Percentiles rank a stretch among this genome's conserved stretches.
phyloP scores from a whole-genome alignment of 2,329 filamentous ascomycete species.

The Zymoseptoria crescenta region DNA sequence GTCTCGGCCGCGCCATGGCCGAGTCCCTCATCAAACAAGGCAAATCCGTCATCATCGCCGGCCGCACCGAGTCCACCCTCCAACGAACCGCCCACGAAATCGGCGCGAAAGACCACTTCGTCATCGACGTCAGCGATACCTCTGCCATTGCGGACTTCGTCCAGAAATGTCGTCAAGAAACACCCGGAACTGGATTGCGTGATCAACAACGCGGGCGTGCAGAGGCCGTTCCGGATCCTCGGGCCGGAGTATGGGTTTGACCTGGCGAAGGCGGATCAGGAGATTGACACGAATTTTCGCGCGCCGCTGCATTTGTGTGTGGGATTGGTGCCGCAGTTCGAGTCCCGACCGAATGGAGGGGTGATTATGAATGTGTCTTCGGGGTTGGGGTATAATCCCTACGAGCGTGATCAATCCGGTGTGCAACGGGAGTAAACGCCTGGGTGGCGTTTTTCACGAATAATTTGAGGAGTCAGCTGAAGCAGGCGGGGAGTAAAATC shows the following conservation, averaged over 20 bases:
- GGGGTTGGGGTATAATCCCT: slow-evolving; percentile 47
- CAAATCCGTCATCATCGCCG: slow-evolving; percentile 47
- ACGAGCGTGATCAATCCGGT: slow-evolving; percentile 48
- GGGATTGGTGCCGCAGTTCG: slow-evolving; percentile 44
- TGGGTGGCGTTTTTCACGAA: slow-evolving; percentile 52
- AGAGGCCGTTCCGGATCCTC: slow-evolving; percentile 45
- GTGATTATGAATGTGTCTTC: slow-evolving; percentile 50
- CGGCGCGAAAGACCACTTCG: slow-evolving; percentile 44
- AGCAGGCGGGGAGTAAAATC: slow-evolving; percentile 33
- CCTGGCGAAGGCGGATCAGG: slow-evolving; percentile 46
- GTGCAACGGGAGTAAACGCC: slow-evolving; percentile 53
- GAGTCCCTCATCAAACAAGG: slow-evolving; percentile 40
- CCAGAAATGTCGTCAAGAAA: slow-evolving; percentile 37
- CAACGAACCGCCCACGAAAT: slow-evolving; percentile 37
- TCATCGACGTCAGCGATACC: slow-evolving; percentile 44
- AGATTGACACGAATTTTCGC: slow-evolving; percentile 52
- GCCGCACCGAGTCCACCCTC: slow-evolving; percentile 49
- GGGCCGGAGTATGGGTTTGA: slow-evolving; percentile 34
- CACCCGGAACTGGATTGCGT: slow-evolving; percentile 51
- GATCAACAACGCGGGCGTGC: slow-evolving; percentile 53
- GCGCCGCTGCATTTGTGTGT: slow-evolving; percentile 51
- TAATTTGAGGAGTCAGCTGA: slow-evolving; percentile 47
- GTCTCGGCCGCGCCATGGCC: slow-evolving; percentile 45
- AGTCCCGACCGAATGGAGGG: slow-evolving; percentile 31
- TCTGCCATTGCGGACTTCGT: slow-evolving; percentile 40